These are phyloP conservation scores for Hypoxylon sp. DNA, from an alignment of 2,329 filamentous ascomycete genomes.

Conservation along the genomic window DNA sequence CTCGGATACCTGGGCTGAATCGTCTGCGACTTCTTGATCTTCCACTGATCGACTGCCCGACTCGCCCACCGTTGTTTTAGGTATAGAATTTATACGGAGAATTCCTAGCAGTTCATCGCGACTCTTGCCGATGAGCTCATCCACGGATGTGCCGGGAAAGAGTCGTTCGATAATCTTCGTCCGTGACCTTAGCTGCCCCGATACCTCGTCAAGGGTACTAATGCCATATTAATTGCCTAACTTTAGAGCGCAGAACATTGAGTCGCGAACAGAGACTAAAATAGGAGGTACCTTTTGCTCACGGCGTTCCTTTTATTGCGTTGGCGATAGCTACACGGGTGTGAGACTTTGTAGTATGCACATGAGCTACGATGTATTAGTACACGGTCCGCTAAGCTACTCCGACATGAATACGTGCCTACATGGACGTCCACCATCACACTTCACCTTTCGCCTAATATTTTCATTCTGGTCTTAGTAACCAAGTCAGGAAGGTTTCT, in stretches of 20 bases:
- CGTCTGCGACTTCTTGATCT: slow-evolving; percentile 36
- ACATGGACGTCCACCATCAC: slow-evolving; percentile 44
- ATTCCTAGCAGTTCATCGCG: slow-evolving; percentile 38
- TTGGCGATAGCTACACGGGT: slow-evolving; percentile 41
- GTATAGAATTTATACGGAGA: slow-evolving; percentile 13
- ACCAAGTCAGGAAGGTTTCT: slow-evolving; percentile 22
- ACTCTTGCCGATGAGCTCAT: slow-evolving; percentile 40
- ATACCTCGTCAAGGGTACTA: slow-evolving; percentile 42
- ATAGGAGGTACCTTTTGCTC: slow-evolving; percentile 32
- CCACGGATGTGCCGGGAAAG: slow-evolving; percentile 29
- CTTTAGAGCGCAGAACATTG: neutral
- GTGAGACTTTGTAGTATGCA: slow-evolving; percentile 43
- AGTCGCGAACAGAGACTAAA: neutral
- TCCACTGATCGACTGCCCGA: slow-evolving; percentile 13
- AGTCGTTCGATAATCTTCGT: slow-evolving; percentile 34
- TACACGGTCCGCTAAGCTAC: neutral
- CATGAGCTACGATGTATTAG: slow-evolving; percentile 39
- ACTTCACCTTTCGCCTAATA: slow-evolving; percentile 43
- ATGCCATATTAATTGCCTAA: slow-evolving; percentile 10
- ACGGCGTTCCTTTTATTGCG: slow-evolving; percentile 44
- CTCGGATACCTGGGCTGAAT: slow-evolving; percentile 40
- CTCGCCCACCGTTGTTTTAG: slow-evolving; percentile 8
- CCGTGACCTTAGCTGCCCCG: slow-evolving; percentile 31
- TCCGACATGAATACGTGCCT: slow-evolving; percentile 28
- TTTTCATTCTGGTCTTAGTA: slow-evolving; percentile 29